phyloP scores from a whole-genome alignment of 192 early-diverging fungal genomes.

The Ambispora gerdemannii region DNA sequence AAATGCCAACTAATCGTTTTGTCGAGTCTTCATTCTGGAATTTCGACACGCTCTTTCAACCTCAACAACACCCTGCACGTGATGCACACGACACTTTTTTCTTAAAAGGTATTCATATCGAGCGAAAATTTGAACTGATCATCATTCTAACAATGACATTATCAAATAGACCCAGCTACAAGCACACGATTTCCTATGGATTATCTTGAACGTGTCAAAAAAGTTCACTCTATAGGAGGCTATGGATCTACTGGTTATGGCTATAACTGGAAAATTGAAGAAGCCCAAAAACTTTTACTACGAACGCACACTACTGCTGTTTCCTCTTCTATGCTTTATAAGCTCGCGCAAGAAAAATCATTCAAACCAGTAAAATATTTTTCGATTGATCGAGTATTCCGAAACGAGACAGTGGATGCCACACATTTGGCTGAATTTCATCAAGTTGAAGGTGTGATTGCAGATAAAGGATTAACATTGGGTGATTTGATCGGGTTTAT shows the following conservation, averaged over 20 bases:
- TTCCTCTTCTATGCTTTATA: slow-evolving; percentile 86
- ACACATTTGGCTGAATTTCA: slow-evolving; percentile 99
- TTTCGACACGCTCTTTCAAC: slow-evolving; percentile 99
- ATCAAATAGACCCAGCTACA: slow-evolving; percentile 60
- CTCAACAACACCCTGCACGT: slow-evolving; percentile 95
- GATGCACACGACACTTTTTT: slow-evolving; percentile 86
- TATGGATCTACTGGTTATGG: slow-evolving; percentile 95
- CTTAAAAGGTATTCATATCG: no score
- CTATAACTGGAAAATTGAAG: slow-evolving; percentile 87
- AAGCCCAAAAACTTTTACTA: slow-evolving; percentile 89
- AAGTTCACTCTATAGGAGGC: slow-evolving; percentile 90
- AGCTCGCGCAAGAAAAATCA: slow-evolving; percentile 81
- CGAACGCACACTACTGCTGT: slow-evolving; percentile 98
- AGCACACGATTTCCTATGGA: slow-evolving; percentile 74
- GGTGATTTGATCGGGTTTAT: slow-evolving; percentile 96
- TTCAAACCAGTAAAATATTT: slow-evolving; percentile 98
- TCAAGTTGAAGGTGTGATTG: slow-evolving; percentile 98
- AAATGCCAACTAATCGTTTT: slow-evolving; percentile 98
- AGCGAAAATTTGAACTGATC: slow-evolving; percentile 4
- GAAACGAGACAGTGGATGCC: slow-evolving; percentile 96
- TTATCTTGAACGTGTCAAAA: slow-evolving; percentile 88
- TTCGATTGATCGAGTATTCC: slow-evolving; percentile 98
- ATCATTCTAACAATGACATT: not conserved
- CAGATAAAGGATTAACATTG: slow-evolving; percentile 89
- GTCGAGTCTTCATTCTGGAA: slow-evolving; percentile 99